Evolutionary conservation across 1,284 basidiomycete genomes (phyloP).

Genomic region (Sphagnurus paluster): DNA sequence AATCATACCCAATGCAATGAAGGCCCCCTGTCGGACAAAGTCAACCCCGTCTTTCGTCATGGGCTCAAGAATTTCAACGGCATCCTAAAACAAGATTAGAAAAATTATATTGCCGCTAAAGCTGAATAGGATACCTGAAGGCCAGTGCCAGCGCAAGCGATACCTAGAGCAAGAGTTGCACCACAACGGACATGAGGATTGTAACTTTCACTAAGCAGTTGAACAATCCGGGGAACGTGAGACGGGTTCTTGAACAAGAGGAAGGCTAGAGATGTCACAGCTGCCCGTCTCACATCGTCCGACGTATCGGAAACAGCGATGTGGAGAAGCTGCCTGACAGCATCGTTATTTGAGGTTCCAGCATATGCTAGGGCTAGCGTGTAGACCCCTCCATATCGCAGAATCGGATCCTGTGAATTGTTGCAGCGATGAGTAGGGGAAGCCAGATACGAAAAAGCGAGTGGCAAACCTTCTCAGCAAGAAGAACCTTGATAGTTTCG

Average conservation of each 20-base stretch:
- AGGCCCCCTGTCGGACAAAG: constrained; percentile 97
- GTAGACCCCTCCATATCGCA: constrained; percentile 96
- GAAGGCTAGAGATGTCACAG: constrained; percentile 93
- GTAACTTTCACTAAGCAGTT: constrained; percentile 94
- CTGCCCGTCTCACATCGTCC: constrained; percentile 92
- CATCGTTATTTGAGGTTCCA: constrained; percentile 91
- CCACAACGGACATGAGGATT: constrained; percentile 98
- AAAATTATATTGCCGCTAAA: background rate
- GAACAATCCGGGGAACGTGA: constrained; percentile 93
- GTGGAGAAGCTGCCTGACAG: constrained; percentile 87
- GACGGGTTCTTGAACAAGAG: constrained; percentile 93
- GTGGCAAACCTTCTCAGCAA: constrained; percentile 78
- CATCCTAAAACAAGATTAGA: constrained; percentile 55
- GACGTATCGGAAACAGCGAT: constrained; percentile 97
- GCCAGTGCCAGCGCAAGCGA: constrained; percentile 96
- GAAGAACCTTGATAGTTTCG: constrained; percentile 69
- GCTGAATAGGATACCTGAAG: constrained; percentile 57
- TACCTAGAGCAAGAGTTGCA: constrained; percentile 91
- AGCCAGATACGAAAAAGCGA: constrained; percentile 1
- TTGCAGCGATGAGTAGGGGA: constrained; percentile 1
- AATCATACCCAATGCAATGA: constrained; percentile 93
- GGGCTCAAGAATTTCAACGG: constrained; percentile 91
- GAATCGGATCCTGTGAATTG: constrained; percentile 77
- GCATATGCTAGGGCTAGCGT: constrained; percentile 94
- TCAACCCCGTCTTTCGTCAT: constrained; percentile 97